Base-by-base conservation (phyloP, 73 alveolate genomes). In the Breviolum minutum region DNA sequence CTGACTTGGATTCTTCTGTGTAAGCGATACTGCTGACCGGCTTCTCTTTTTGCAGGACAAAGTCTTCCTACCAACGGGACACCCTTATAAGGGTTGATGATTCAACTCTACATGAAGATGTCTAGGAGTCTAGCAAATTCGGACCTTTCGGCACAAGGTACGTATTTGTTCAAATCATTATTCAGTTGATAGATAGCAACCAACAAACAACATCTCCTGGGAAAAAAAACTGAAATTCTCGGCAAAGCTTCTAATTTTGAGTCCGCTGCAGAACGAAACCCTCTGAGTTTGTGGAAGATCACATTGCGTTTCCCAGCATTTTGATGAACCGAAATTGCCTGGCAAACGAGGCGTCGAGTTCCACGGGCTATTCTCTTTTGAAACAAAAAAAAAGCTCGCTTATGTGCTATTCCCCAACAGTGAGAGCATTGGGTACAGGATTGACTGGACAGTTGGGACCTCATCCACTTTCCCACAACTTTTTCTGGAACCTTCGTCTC, bases 1-100 rank as follows among this genome's bases (percentile, higher is more conserved):
- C 27, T 11, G 95, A 80, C 27, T 22, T 26, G 68, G 95, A 70
- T 13, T 63, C 69, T 64, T 64, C 83, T 27, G 30, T 10, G 54
- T 73, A 87, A 5, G 95, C 73, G 2, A 87, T 63, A 61, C 95
- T 87, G 66, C 83, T 87, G 83, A 73, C 95, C 48, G 83, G 62
- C 68, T 32, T 85, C 63, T 66, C 80, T 4, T 63, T 20, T n/a
- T 26, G 29, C 61, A 32, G 63, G 9, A 32, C 86, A 77, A 76
- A 76, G n/a, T 76, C 85, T 76, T 76, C 85, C 85, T 76, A 40
- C 54, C 54, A 0, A 3, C 54, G 54, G 54, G 54, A 40, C 54
- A 40, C 54, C 54, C 54, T 40, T 40, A 3, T 40, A 40, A 40
- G 69, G 70, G 70, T 8, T n/a, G 61, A 32, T 30, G 61, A 63